These are phyloP conservation scores for Trichoderma harzianum DNA, from an alignment of 2,329 filamentous ascomycete species.

Conservation along the genomic window DNA sequence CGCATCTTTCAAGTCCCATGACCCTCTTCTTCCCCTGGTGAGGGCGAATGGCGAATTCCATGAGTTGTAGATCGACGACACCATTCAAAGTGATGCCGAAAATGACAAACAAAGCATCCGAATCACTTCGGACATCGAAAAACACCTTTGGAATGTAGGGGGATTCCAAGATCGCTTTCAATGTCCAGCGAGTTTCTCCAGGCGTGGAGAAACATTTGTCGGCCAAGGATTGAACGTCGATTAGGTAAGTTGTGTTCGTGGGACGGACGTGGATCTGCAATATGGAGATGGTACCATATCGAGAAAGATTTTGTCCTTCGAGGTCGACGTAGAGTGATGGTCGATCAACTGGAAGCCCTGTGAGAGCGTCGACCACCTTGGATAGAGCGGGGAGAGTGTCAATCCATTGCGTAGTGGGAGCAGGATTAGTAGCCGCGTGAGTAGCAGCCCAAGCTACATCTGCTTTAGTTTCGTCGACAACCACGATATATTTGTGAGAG, in stretches of 20 bases:
- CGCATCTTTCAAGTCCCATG: conserved; percentile 29
- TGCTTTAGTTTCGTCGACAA: too few species aligned
- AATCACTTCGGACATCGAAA: conserved; percentile 58
- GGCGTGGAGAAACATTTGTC: conserved; percentile 33
- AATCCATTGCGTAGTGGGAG: background rate
- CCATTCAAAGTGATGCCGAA: conserved; percentile 42
- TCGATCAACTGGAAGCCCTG: conserved; percentile 23
- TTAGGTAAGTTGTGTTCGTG: conserved; percentile 34
- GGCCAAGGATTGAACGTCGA: conserved; percentile 43
- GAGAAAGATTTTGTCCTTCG: conserved; percentile 40
- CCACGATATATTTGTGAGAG: too few species aligned
- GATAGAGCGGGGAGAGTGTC: background rate
- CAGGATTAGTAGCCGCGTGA: background rate
- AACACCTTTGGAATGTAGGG: conserved; percentile 44
- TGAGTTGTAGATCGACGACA: conserved; percentile 53
- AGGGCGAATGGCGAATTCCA: conserved; percentile 44
- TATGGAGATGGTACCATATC: conserved; percentile 45
- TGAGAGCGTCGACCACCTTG: background rate
- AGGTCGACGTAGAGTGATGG: conserved; percentile 47
- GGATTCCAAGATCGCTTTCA: conserved; percentile 45
- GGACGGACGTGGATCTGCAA: conserved; percentile 37
- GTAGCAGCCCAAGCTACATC: too few species aligned
- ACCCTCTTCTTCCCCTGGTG: background rate
- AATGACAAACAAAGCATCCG: conserved; percentile 50
- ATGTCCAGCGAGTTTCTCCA: background rate